Evolutionary conservation across 225 moss, liverwort and hornwort species (phyloP), one percentile per base, ranked within the genome.

Genomic region (Sphagnum tenellum): DNA sequence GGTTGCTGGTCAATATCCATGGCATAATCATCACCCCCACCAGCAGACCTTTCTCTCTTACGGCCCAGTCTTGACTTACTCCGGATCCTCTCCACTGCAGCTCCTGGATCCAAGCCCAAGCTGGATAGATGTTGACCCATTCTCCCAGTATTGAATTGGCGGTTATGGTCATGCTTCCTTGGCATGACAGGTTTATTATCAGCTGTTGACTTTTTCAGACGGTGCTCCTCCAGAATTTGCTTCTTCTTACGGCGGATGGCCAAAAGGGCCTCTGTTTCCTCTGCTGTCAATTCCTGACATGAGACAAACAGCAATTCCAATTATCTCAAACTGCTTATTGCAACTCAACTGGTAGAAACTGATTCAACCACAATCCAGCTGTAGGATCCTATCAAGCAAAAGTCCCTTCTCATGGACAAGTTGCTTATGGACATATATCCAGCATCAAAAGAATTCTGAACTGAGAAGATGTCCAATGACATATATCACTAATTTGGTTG

Each of bases 231-330:
- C 68, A 93, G 73, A 77, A 98, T 71, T 63, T 77, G 81, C 46
- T 79, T 98, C 77, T 93, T 98, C 85, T 93, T 98, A n/a, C 80
- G 83, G 62, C 98, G 84, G 54, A 98, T 90, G 8, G 87, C 98
- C 45, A 85, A 83, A 11, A 98, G 81, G 57, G 98, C 98, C 70
- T 90, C 85, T 60, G 81, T 82, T 78, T 93, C 98, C 73, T 74
- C 87, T 3, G 76, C 62, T n/a, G 84, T 75, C 53, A 98, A 69
- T 44, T 93, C 93, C 80, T 85, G 72, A 60, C 9, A 5, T 6
- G 52, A 52, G 7, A 52, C 52, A 52, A 6, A 52, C 6, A 52
- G 52, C 9, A 52, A 29, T 29, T 29, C 29, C 29, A 29, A 29
- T 29, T 29, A 29, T 29, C 29, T 29, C 29, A 29, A 29, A 29